These are phyloP conservation scores for Cerioporus squamosus DNA, from an alignment of 1,284 basidiomycete species.

Conservation along the genomic window DNA sequence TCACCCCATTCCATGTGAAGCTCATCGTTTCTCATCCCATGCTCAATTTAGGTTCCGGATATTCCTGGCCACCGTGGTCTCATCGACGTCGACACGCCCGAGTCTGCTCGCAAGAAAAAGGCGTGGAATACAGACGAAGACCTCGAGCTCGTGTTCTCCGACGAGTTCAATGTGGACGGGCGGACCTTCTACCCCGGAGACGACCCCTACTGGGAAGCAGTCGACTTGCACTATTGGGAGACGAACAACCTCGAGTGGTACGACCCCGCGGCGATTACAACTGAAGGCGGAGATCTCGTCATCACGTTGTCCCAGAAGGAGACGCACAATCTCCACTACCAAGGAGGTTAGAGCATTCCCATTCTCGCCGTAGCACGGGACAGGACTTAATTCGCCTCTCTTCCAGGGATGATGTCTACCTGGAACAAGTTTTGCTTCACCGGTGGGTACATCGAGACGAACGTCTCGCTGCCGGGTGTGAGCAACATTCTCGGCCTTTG, in stretches of 20 bases:
- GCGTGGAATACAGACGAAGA: conserved; percentile 43
- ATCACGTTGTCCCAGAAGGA: conserved; percentile 54
- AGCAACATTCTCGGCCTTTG: conserved; percentile 52
- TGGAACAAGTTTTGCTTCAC: conserved; percentile 73
- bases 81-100: conserved; percentile 58
- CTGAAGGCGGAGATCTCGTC: conserved; percentile 62
- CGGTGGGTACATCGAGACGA: conserved; percentile 50
- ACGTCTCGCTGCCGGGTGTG: conserved; percentile 39
- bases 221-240: conserved; percentile 75
- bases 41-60: conserved; percentile 31
- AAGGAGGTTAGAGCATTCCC: conserved; percentile 36
- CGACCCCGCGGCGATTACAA: conserved; percentile 68
- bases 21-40: neutral
- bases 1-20: conserved; percentile 1
- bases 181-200: conserved; percentile 57
- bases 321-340: conserved; percentile 65
- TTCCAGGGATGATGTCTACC: conserved; percentile 37
- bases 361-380: conserved; percentile 18
- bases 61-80: conserved; percentile 44
- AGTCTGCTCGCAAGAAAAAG: conserved; percentile 42
- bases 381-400: neutral
- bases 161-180: conserved; percentile 69
- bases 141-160: conserved; percentile 65
- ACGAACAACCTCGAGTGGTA: conserved; percentile 59
- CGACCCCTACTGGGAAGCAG: conserved; percentile 72